Evolutionary conservation across 2,329 filamentous ascomycete genomes (phyloP).

Genomic region (Penicillium expansum): DNA sequence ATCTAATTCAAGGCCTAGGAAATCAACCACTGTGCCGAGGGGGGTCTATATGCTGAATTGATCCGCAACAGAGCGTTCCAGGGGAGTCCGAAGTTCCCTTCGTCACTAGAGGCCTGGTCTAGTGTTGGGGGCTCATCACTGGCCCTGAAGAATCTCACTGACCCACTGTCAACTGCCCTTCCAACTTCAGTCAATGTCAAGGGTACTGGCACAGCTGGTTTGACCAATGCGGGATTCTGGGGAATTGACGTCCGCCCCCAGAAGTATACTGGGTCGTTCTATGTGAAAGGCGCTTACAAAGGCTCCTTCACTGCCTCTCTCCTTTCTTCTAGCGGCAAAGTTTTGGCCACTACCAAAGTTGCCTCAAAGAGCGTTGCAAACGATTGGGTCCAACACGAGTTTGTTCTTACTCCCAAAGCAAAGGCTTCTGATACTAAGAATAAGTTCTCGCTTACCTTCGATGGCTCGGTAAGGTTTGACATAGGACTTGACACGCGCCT

Average conservation of each 20-base stretch:
- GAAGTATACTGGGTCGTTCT: constrained; percentile 53
- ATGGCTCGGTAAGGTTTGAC: constrained; percentile 34
- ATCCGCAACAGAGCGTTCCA: constrained; percentile 39
- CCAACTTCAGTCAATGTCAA: constrained; percentile 45
- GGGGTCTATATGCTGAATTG: constrained; percentile 37
- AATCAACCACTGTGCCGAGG: constrained; percentile 35
- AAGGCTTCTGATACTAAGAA: constrained; percentile 46
- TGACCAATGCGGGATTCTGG: constrained; percentile 53
- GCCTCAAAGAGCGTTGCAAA: constrained; percentile 39
- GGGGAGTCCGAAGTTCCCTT: constrained; percentile 30
- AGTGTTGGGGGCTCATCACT: constrained; percentile 29
- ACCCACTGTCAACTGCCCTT: constrained; percentile 47
- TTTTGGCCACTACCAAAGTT: constrained; percentile 30
- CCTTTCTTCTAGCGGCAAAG: constrained; percentile 41
- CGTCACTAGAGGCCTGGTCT: constrained; percentile 31
- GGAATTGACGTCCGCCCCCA: constrained; percentile 51
- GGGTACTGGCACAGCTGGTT: constrained; percentile 45
- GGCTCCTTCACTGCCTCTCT: constrained; percentile 38
- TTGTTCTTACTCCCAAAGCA: constrained; percentile 26
- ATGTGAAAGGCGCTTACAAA: constrained; percentile 41
- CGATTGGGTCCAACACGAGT: constrained; percentile 43
- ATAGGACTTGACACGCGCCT: accelerated
- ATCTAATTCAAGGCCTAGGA: constrained; percentile 15
- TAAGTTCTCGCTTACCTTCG: constrained; percentile 51
- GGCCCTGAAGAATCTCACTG: constrained; percentile 37